Evolutionary conservation across 108 stramenopile genomes (phyloP).

Genomic region (Nannochloropsis granulata): DNA sequence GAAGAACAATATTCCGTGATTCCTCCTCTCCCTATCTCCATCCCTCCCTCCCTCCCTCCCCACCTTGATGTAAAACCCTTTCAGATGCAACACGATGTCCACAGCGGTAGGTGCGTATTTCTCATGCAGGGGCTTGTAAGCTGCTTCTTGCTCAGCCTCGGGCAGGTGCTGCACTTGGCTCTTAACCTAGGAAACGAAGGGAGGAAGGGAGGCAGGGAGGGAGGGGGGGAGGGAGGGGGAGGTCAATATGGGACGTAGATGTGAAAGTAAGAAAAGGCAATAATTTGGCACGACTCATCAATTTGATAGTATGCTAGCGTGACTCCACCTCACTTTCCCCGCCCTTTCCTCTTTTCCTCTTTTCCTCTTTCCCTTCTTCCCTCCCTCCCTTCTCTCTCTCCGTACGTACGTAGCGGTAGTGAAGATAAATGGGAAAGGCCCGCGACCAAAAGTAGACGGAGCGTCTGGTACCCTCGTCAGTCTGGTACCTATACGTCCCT

Average conservation of each 20-base stretch:
- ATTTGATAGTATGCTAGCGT: no score
- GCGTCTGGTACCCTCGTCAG: neutral
- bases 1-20: neutral
- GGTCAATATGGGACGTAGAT: neutral
- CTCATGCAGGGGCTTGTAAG: constrained; percentile 15
- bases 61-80: constrained; percentile 27
- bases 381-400: no score
- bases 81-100: constrained; percentile 19
- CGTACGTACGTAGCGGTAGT: neutral
- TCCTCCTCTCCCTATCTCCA: neutral
- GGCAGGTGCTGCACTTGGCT: neutral
- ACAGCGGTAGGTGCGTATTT: constrained; percentile 5
- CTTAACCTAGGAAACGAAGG: neutral
- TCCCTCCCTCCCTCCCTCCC: neutral
- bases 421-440: neutral
- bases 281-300: no score
- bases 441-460: neutral
- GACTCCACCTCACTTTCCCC: no score
- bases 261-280: no score
- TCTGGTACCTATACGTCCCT: neutral
- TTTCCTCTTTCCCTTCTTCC: no score
- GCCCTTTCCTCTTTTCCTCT: no score
- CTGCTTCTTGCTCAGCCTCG: constrained; percentile 5
- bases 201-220: neutral
- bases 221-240: neutral